Conservation (phyloP, 305 asterid species). For the Solanum hybrid region DNA sequence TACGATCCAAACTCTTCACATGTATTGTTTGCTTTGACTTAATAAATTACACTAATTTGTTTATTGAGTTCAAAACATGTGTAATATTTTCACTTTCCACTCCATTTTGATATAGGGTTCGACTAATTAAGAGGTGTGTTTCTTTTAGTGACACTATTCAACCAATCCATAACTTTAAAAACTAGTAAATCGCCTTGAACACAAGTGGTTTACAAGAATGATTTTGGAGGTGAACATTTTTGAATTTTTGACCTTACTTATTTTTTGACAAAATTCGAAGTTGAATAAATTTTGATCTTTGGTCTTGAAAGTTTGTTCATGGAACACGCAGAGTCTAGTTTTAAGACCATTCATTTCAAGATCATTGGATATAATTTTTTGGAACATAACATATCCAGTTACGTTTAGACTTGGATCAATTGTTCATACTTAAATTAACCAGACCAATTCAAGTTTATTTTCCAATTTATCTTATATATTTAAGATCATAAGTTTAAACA, state of each 20-base stretch:
- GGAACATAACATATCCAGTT: not conserved
- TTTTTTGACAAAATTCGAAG: accelerated
- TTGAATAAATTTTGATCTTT: not conserved
- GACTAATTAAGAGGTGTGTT: not conserved
- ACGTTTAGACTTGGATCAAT: not conserved
- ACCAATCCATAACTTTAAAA: not conserved
- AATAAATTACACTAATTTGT: not conserved
- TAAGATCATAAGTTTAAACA: too few relatives aligned
- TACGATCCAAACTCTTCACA: not conserved
- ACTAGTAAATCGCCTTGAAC: not conserved
- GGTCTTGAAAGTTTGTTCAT: not conserved
- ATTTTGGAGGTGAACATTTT: not conserved
- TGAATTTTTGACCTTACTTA: not conserved
- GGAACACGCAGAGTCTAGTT: accelerated
- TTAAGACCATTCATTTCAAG: not conserved
- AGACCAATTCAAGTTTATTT: not conserved
- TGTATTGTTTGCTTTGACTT: not conserved
- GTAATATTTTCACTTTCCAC: not conserved
- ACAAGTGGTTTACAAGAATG: not conserved
- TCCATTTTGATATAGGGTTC: not conserved
- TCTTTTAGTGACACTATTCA: not conserved
- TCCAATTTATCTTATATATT: too few relatives aligned
- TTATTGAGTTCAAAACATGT: not conserved
- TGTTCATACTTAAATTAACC: too few relatives aligned
- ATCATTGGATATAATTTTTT: not conserved